phyloP scores from a whole-genome alignment of 345 rosid species.

The Fremontodendron californicum region DNA sequence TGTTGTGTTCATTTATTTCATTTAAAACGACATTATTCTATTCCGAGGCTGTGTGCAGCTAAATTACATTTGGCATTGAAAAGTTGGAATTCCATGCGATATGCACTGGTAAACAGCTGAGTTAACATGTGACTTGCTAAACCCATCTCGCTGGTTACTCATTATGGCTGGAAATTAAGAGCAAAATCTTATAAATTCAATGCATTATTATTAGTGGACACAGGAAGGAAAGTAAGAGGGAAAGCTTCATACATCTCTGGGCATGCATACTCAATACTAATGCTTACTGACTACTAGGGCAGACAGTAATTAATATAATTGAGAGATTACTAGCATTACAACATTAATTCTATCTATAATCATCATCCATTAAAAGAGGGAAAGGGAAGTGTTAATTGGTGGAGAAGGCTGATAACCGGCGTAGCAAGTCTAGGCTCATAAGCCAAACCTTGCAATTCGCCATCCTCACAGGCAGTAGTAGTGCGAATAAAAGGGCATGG shows the following conservation, averaged over 20 bases:
- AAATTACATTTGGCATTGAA: background rate
- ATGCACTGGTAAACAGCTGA: background rate
- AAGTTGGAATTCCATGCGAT: background rate
- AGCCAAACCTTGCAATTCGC: constrained; percentile 68
- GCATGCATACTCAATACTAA: background rate
- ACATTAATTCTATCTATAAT: background rate
- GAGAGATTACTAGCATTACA: too few relatives aligned
- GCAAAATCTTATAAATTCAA: background rate
- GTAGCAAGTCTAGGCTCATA: constrained; percentile 77
- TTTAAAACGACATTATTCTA: too few relatives aligned
- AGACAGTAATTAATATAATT: too few relatives aligned
- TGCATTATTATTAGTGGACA: background rate
- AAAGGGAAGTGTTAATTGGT: constrained; percentile 62
- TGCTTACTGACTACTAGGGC: background rate
- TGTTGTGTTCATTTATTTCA: too few relatives aligned
- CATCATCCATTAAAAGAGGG: constrained; percentile 35
- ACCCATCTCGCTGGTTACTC: background rate
- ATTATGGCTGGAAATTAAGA: background rate
- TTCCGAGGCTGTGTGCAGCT: background rate
- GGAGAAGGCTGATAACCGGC: constrained; percentile 70
- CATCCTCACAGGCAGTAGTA: constrained; percentile 30
- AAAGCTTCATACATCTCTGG: background rate
- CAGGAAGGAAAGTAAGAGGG: background rate
- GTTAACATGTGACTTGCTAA: background rate
- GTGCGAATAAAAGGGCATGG: constrained; percentile 81